Evolutionary conservation across 768 basidiomycete species (phyloP).

Genomic region (Lactarius psammicola): DNA sequence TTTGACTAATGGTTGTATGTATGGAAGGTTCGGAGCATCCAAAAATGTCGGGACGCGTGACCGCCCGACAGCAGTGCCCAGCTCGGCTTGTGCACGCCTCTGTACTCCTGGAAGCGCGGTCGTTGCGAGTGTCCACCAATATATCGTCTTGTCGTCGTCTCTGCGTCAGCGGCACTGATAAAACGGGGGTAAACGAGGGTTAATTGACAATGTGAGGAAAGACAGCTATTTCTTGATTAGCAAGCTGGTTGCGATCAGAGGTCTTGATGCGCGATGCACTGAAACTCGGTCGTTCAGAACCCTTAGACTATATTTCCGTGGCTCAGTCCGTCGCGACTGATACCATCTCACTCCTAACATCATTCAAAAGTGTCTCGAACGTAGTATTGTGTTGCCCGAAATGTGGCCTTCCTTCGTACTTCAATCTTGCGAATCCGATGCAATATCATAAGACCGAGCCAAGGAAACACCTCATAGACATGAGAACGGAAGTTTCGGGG

Average conservation of each 20-base stretch:
- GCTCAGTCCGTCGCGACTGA: not conserved
- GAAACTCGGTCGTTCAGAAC: not conserved
- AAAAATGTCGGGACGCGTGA: not conserved
- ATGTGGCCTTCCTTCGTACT: too few relatives aligned
- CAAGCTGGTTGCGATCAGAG: not conserved
- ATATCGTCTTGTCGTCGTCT: not conserved
- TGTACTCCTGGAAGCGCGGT: too few relatives aligned
- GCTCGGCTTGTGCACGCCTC: not conserved
- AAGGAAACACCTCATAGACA: not conserved
- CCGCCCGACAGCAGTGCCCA: not conserved
- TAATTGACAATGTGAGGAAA: too few relatives aligned
- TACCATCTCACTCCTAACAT: not conserved
- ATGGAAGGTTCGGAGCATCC: not conserved
- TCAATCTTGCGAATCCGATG: not conserved
- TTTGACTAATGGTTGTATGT: not conserved
- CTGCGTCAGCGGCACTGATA: too few relatives aligned
- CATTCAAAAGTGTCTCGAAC: too few relatives aligned
- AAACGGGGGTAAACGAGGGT: too few relatives aligned
- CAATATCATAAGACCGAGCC: not conserved
- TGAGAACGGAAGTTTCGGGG: not conserved
- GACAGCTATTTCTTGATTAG: not conserved
- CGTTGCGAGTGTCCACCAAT: not conserved
- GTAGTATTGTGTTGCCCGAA: too few relatives aligned
- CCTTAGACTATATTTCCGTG: not conserved
- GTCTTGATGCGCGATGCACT: not conserved